These are phyloP conservation scores for Pleoardoris graminearum DNA, from an alignment of 2,329 filamentous ascomycete species.

Conservation along the genomic window DNA sequence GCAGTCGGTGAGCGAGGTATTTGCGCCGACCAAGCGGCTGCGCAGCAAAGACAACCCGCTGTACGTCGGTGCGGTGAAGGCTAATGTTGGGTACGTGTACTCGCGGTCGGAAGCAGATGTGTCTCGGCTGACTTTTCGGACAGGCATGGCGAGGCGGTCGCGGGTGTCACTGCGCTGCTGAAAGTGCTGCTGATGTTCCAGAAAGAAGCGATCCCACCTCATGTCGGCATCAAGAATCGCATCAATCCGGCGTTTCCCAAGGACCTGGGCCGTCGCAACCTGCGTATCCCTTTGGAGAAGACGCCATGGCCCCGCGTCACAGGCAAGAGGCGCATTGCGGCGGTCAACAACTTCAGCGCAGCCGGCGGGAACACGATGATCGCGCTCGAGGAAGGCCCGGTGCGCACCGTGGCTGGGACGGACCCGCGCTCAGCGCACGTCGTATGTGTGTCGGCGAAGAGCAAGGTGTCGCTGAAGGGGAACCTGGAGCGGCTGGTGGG, in stretches of 20 bases:
- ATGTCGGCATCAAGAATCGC: conserved; percentile 52
- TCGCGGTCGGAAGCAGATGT: too few relatives aligned
- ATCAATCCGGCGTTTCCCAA: conserved; percentile 52
- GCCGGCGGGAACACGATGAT: conserved; percentile 44
- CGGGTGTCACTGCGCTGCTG: conserved; percentile 37
- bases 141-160: conserved; percentile 42
- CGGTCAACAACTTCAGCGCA: conserved; percentile 47
- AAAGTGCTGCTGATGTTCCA: conserved; percentile 40
- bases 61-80: conserved; percentile 36
- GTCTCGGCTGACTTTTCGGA: too few relatives aligned
- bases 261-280: conserved; percentile 49
- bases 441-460: neutral
- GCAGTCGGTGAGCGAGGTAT: conserved; percentile 18
- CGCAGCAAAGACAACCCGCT: conserved; percentile 16
- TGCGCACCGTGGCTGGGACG: conserved; percentile 4
- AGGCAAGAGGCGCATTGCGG: conserved; percentile 16
- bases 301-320: conserved; percentile 43
- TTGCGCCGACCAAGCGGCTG: conserved; percentile 5
- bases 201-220: conserved; percentile 53
- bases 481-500: neutral
- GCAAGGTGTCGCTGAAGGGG: neutral
- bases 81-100: conserved; percentile 44
- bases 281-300: conserved; percentile 47
- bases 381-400: conserved; percentile 26
- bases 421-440: neutral